Percentiles rank a stretch among this genome's conserved stretches.
phyloP scores from a whole-genome alignment of 768 basidiomycete genomes.

The Xerocomellus amylosporus region DNA sequence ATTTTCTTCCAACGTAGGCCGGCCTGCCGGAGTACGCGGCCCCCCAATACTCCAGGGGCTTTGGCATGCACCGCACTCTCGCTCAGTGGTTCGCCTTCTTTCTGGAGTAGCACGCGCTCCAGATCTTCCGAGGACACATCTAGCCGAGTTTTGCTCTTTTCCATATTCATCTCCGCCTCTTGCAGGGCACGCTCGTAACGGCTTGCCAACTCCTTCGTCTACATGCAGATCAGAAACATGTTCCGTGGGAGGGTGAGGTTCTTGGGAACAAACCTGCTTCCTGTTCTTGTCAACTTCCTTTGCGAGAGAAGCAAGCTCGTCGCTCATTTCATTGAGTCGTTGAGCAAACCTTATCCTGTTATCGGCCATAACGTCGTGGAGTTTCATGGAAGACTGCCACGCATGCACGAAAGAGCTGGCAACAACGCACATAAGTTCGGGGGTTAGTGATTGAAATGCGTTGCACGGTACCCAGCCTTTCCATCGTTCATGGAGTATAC shows the following conservation, averaged over 20 bases:
- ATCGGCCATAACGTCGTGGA: conserved; percentile 89
- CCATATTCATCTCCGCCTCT: conserved; percentile 82
- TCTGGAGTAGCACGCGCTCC: conserved; percentile 86
- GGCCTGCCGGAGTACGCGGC: conserved; percentile 84
- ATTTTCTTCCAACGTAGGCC: conserved; percentile 89
- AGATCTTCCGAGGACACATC: conserved; percentile 92
- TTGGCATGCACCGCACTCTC: conserved; percentile 72
- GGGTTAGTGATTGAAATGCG: conserved; percentile 1
- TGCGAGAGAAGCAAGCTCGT: conserved; percentile 80
- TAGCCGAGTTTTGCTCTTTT: conserved; percentile 84
- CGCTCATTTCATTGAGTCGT: conserved; percentile 92
- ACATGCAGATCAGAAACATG: conserved; percentile 4
- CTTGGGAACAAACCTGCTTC: conserved; percentile 59
- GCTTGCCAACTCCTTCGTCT: conserved; percentile 90
- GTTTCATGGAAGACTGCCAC: conserved; percentile 83
- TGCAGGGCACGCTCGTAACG: conserved; percentile 86
- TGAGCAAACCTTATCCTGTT: conserved; percentile 84
- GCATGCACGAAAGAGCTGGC: conserved; percentile 64
- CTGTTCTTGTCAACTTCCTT: conserved; percentile 95
- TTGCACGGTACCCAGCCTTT: conserved; percentile 79
- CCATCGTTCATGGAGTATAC: conserved; percentile 84
- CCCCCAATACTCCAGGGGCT: conserved; percentile 52
- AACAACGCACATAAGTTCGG: conserved; percentile 12
- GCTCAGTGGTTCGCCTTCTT: conserved; percentile 91
- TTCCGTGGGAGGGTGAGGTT: not conserved